Evolutionary conservation across 176 grass and related monocot genomes (phyloP).

Genomic region (Eleusine indica): DNA sequence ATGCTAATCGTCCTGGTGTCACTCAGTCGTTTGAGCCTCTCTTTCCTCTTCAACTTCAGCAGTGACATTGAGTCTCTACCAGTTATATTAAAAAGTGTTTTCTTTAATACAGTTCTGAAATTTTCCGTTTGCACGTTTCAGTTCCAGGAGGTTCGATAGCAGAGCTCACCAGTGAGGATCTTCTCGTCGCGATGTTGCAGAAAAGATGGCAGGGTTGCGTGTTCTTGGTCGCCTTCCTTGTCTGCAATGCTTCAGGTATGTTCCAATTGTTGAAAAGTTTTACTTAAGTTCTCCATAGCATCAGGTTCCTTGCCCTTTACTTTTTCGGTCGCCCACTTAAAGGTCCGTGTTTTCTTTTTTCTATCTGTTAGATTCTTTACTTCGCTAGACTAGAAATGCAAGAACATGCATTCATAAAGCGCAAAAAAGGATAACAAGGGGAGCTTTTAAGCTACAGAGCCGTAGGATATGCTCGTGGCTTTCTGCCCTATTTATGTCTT

Average conservation of each 20-base stretch:
- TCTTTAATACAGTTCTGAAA: neutral
- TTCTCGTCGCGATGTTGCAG: conserved; percentile 40
- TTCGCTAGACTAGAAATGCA: conserved; percentile 30
- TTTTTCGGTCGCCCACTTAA: neutral
- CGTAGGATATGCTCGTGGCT: conserved; percentile 42
- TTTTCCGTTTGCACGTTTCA: neutral
- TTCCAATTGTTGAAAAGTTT: neutral
- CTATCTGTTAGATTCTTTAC: conserved; percentile 34
- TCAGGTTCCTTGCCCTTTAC: conserved; percentile 15
- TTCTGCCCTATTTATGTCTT: conserved; percentile 30
- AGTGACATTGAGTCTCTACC: too few species aligned
- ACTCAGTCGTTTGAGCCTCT: neutral
- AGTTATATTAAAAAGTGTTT: neutral
- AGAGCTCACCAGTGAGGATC: neutral
- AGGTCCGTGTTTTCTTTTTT: neutral
- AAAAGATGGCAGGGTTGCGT: conserved; percentile 54
- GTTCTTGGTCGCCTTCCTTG: conserved; percentile 41
- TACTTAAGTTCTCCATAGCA: neutral
- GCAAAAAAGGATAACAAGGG: neutral
- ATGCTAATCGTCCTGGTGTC: neutral
- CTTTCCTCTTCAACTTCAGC: neutral
- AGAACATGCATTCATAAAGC: neutral
- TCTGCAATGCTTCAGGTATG: conserved; percentile 55
- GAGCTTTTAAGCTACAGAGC: conserved; percentile 4
- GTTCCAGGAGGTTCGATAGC: neutral